Conservation (phyloP, 164 flowering plant genomes). For the Euptelea pleiosperma region DNA sequence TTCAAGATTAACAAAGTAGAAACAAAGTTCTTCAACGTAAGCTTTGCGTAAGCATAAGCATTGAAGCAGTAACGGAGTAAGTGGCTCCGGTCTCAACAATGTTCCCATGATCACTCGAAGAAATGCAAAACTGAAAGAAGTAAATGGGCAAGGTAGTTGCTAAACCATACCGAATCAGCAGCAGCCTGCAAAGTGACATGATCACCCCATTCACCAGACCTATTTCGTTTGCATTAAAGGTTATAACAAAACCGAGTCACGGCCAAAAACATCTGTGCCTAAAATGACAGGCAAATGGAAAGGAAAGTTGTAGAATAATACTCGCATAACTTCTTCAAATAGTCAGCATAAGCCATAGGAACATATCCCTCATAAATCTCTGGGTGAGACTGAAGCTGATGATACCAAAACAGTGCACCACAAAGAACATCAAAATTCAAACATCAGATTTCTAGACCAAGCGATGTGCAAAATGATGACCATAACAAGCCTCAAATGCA, state of each 20-base stretch:
- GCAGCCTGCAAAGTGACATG: constrained; percentile 89
- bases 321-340: constrained; percentile 82
- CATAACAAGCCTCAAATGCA: background rate
- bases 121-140: background rate
- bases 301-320: constrained; percentile 20
- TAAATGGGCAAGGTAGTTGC: background rate
- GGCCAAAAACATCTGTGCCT: background rate
- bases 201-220: constrained; percentile 98
- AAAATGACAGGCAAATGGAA: background rate
- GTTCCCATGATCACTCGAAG: no score
- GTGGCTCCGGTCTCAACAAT: background rate
- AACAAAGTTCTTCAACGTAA: background rate
- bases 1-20: background rate
- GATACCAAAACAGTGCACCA: constrained; percentile 14
- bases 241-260: constrained; percentile 9
- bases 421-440: constrained; percentile 1
- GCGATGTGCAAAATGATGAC: background rate
- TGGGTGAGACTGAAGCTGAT: constrained; percentile 59
- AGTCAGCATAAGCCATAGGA: constrained; percentile 79
- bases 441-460: background rate
- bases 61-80: background rate
- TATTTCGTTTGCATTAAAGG: constrained; percentile 25
- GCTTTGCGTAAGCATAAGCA: background rate
- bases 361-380: constrained; percentile 82
- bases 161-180: constrained; percentile 72